A percentile compares a stretch with the other conserved stretches of the same genome.
Evolutionary conservation across 768 basidiomycete species (phyloP).

Genomic region (Boletus tylopilopsis): DNA sequence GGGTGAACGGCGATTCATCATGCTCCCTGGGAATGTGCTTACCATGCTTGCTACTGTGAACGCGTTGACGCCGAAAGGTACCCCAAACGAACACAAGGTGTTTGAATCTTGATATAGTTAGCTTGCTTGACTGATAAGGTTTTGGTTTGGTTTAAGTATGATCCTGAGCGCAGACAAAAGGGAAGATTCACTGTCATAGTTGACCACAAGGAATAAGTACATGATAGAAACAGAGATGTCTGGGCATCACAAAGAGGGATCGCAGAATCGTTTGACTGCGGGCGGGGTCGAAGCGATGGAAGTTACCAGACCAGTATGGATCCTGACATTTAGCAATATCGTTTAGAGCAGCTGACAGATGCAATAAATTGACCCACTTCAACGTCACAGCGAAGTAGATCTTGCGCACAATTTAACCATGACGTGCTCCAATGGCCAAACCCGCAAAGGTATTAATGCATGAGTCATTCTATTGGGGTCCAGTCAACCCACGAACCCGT

Average conservation of each 20-base stretch:
- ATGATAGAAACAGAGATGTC: conserved; percentile 18
- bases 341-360: too few species aligned
- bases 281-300: too few species aligned
- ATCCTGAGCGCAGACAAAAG: background rate
- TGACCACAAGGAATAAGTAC: background rate
- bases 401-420: too few species aligned
- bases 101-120: conserved; percentile 11
- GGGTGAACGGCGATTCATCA: background rate
- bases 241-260: conserved; percentile 20
- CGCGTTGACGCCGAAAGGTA: conserved; percentile 16
- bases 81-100: too few species aligned
- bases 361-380: too few species aligned
- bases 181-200: too few species aligned
- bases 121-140: conserved; percentile 1
- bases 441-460: conserved; percentile 14
- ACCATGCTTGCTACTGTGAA: conserved; percentile 10
- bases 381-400: too few species aligned
- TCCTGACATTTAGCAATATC: too few species aligned
- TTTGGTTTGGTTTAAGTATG: background rate
- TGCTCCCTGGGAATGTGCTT: background rate
- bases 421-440: conserved; percentile 2
- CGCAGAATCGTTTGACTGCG: too few species aligned
- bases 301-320: too few species aligned
- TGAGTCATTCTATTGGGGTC: too few species aligned
- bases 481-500: conserved; percentile 13